Evolutionary conservation across 768 basidiomycete species (phyloP).

Genomic region (Mycena polygramma): DNA sequence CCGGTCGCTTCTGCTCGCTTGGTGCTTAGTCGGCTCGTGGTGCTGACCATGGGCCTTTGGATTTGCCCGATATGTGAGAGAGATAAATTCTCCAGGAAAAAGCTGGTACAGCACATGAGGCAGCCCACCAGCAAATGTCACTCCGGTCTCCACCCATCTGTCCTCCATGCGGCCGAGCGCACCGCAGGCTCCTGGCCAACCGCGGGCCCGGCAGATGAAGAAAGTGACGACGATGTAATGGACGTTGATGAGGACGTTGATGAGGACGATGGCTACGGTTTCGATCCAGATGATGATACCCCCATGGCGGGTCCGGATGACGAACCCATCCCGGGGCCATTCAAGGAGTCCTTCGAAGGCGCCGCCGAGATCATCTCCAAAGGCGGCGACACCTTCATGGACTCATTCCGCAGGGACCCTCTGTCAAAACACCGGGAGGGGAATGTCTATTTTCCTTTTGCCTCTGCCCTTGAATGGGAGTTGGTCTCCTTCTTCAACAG

Average conservation of each 20-base stretch:
- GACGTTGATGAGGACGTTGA: no score
- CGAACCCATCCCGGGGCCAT: neutral
- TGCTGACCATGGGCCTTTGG: no score
- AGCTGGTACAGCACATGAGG: neutral
- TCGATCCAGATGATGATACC: no score
- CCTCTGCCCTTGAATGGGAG: slow-evolving; percentile 6
- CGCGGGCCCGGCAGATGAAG: neutral
- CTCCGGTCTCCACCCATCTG: neutral
- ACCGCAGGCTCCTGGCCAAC: no score
- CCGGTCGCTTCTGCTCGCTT: no score
- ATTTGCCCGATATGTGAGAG: neutral
- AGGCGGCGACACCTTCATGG: neutral
- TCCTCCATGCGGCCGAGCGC: neutral
- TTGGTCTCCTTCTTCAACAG: neutral
- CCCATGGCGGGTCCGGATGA: no score
- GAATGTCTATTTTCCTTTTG: slow-evolving; percentile 13
- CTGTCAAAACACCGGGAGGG: neutral
- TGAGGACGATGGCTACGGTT: no score
- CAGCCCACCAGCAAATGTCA: neutral
- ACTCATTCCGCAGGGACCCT: neutral
- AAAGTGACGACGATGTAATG: no score
- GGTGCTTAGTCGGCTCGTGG: no score
- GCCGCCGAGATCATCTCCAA: neutral
- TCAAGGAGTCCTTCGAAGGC: neutral
- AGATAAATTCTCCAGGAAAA: no score